A percentile compares a stretch with the other conserved stretches of the same genome.
Evolutionary conservation across 2,329 filamentous ascomycete species (phyloP).

Genomic region (Colletotrichum ledebouriae): DNA sequence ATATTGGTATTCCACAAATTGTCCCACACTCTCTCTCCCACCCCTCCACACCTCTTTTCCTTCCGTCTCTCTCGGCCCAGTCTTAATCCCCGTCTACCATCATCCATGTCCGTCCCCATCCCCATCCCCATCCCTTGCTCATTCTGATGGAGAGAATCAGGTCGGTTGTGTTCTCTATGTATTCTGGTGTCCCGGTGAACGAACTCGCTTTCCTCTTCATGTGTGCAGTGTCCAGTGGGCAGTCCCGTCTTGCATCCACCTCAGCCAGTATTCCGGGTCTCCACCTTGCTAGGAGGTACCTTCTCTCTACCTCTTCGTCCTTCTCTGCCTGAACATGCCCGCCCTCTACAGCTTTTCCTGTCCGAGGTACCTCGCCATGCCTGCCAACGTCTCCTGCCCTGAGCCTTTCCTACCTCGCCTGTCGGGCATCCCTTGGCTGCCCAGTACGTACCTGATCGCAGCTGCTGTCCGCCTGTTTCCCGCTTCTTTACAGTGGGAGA

Average conservation of each 20-base stretch:
- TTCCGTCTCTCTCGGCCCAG: background rate
- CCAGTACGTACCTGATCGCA: slow-evolving; percentile 13
- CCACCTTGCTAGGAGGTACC: slow-evolving; percentile 26
- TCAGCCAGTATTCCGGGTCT: slow-evolving; percentile 16
- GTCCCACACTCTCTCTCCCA: too few relatives aligned
- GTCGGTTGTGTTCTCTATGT: slow-evolving; percentile 24
- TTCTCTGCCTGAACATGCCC: slow-evolving; percentile 11
- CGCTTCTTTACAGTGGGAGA: slow-evolving; percentile 16
- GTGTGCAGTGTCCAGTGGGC: slow-evolving; percentile 29
- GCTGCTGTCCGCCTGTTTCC: slow-evolving; percentile 28
- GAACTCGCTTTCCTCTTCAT: slow-evolving; percentile 30
- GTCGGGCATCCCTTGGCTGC: too few relatives aligned
- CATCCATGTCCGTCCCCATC: background rate
- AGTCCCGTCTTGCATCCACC: slow-evolving; percentile 21
- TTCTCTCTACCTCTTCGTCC: background rate
- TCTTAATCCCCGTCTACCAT: background rate
- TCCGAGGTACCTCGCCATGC: slow-evolving; percentile 5
- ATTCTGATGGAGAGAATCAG: slow-evolving; percentile 30
- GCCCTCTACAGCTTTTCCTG: slow-evolving; percentile 8
- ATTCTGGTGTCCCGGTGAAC: slow-evolving; percentile 38
- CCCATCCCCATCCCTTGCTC: slow-evolving; percentile 37
- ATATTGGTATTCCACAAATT: too few relatives aligned
- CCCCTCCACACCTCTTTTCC: slow-evolving; percentile 22
- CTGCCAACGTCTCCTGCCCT: slow-evolving; percentile 8
- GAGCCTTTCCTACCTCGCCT: too few relatives aligned